Conservation (phyloP, 2,329 filamentous ascomycete genomes). For the Talaromyces sp. region DNA sequence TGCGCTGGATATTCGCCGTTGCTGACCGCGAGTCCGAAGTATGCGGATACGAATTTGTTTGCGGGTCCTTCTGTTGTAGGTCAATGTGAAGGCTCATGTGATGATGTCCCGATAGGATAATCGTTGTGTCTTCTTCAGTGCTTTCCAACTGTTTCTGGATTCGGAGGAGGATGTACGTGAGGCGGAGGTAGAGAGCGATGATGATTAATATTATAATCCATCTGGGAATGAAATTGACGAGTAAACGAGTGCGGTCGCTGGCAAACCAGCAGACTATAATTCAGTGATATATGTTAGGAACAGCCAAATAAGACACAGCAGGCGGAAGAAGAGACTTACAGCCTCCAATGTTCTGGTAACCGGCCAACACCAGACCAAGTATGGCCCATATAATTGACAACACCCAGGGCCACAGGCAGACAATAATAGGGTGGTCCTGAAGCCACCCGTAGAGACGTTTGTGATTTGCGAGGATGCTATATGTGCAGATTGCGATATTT, state of each 20-base stretch:
- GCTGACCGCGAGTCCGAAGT: neutral
- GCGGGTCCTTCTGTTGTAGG: neutral
- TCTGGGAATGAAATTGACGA: slow-evolving; percentile 16
- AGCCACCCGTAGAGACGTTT: slow-evolving; percentile 9
- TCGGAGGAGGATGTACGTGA: slow-evolving; percentile 12
- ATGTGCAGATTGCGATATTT: slow-evolving; percentile 14
- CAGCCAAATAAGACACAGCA: neutral
- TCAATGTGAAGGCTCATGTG: neutral
- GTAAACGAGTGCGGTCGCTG: slow-evolving; percentile 14
- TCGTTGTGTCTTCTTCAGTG: slow-evolving; percentile 13
- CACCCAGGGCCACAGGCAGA: slow-evolving; percentile 12
- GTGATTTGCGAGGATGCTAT: slow-evolving; percentile 17
- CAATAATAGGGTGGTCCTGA: slow-evolving; percentile 11
- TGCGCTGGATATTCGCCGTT: neutral
- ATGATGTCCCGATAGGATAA: neutral
- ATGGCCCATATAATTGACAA: slow-evolving; percentile 11
- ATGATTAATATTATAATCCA: slow-evolving; percentile 13
- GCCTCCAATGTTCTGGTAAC: slow-evolving; percentile 12
- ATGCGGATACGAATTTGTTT: neutral
- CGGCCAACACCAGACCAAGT: slow-evolving; percentile 10
- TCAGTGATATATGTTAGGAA: neutral
- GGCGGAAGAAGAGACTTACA: neutral
- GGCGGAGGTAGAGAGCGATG: slow-evolving; percentile 12
- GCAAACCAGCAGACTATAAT: slow-evolving; percentile 12
- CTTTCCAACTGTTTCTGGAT: slow-evolving; percentile 8